Percentiles rank a stretch among this genome's conserved stretches.
These are phyloP conservation scores for Fusarium fracticaudum DNA, from an alignment of 2,329 filamentous ascomycete genomes.

Conservation along the genomic window DNA sequence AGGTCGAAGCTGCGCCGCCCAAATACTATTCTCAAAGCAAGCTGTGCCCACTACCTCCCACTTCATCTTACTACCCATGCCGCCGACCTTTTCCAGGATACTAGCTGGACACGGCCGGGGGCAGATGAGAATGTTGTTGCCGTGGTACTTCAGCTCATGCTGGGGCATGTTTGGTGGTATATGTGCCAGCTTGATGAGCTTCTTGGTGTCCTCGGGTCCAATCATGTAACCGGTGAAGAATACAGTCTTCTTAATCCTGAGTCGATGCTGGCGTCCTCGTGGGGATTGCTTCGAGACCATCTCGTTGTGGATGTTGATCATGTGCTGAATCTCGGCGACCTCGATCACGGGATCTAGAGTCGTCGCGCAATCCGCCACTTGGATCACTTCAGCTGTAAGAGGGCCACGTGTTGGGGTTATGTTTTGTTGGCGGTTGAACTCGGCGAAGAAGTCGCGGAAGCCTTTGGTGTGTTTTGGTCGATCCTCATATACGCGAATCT, in stretches of 20 bases:
- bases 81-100: conserved; percentile 85
- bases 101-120: conserved; percentile 76
- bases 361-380: conserved; percentile 80
- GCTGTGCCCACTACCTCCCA: conserved; percentile 87
- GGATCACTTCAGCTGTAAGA: conserved; percentile 82
- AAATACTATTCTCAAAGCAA: conserved; percentile 81
- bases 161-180: conserved; percentile 70
- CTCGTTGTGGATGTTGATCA: conserved; percentile 88
- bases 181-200: conserved; percentile 74
- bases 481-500: conserved; percentile 81
- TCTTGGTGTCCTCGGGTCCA: conserved; percentile 73
- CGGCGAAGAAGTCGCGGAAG: conserved; percentile 85
- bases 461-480: conserved; percentile 75
- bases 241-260: conserved; percentile 85
- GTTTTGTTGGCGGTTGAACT: conserved; percentile 73
- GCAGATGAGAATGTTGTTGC: conserved; percentile 91
- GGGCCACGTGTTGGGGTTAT: conserved; percentile 65
- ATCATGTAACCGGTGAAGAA: conserved; percentile 96
- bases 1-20: conserved; percentile 84
- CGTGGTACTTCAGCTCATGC: conserved; percentile 80
- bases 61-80: conserved; percentile 81
- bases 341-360: conserved; percentile 81
- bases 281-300: conserved; percentile 50
- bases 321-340: conserved; percentile 83
- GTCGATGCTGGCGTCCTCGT: conserved; percentile 52